These are phyloP conservation scores for Phytophthora syringae DNA, from an alignment of 352 stramenopile genomes.

Conservation along the genomic window DNA sequence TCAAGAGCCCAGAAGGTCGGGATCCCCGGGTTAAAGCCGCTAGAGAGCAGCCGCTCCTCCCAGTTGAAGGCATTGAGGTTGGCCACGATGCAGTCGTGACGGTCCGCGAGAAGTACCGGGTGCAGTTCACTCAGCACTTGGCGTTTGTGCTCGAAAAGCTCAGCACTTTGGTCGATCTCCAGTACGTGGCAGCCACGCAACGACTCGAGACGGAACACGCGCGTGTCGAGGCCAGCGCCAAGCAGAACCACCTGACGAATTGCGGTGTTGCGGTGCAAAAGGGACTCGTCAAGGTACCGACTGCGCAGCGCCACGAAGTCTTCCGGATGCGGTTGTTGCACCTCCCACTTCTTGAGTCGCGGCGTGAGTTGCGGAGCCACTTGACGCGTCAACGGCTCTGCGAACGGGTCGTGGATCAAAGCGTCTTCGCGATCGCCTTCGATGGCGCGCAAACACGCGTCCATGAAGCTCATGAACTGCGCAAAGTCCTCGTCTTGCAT, in stretches of 20 bases:
- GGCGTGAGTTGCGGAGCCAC: conserved; percentile 31
- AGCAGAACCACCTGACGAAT: conserved; percentile 68
- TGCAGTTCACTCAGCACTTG: conserved; percentile 36
- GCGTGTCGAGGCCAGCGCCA: conserved; percentile 53
- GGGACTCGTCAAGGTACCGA: conserved; percentile 60
- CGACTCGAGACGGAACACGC: conserved; percentile 53
- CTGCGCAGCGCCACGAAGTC: conserved; percentile 48
- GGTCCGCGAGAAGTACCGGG: conserved; percentile 38
- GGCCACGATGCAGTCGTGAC: conserved; percentile 50
- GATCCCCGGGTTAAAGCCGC: conserved; percentile 47
- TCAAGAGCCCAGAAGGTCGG: conserved; percentile 69
- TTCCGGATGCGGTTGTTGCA: conserved; percentile 27
- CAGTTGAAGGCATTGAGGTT: conserved; percentile 62
- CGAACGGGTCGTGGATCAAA: conserved; percentile 54
- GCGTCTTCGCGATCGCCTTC: conserved; percentile 43
- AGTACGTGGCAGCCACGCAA: conserved; percentile 50
- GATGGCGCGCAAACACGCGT: conserved; percentile 45
- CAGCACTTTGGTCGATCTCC: conserved; percentile 54
- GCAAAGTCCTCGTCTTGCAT: conserved; percentile 46
- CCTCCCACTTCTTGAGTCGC: conserved; percentile 30
- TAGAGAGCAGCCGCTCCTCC: conserved; percentile 44
- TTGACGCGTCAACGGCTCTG: conserved; percentile 46
- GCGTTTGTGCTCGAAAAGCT: conserved; percentile 55
- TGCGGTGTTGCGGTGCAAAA: conserved; percentile 35
- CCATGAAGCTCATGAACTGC: conserved; percentile 53